Evolutionary conservation across 2,329 filamentous ascomycete genomes (phyloP), one percentile per base, ranked within the genome.

Genomic region (Rhynchosporium secalis): DNA sequence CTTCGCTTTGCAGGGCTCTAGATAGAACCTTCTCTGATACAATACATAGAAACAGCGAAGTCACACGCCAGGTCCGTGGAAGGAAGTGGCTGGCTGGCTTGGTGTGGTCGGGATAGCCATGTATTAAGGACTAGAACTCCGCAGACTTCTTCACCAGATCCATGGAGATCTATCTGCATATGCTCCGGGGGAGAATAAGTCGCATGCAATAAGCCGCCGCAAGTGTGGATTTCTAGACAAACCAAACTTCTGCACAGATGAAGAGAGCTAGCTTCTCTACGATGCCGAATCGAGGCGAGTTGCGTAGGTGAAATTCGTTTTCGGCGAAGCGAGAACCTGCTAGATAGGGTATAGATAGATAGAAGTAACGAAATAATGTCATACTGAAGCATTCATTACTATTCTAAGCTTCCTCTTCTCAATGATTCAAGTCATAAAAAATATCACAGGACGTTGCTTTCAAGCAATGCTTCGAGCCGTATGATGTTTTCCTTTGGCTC

Each of bases 41-140:
- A 20, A 29, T 38, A 15, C 20, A 20, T 20, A 15, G 48, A 31
- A 29, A 52, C 38, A 31, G 48, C 31, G 48, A 52, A 52, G 48
- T 52, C 48, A 52, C 48, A 52, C 48, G 48, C 48, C 48, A n/a
- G n/a, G 31, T 52, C 29, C 33, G 48, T 38, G 31, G 31, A 52
- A 13, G 47, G 29, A n/a, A 7, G 47, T 31, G 47, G 29, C 1
- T 20, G 47, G 29, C 1, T 20, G 20, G 20, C 20, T 20, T 20
- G 33, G 49, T 52, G n/a, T 20, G 33, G 49, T 52, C 6, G 31
- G 49, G 49, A 38, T 15, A 52, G 33, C 49, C 49, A 54, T 54
- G 20, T 38, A 2, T 31, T 36, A 8, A 51, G 47, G 47, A 51
- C 47, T 15, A 52, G 6, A 20, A 20, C n/a, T 26, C 31, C 31